Evolutionary conservation across 345 rosid species (phyloP).

Genomic region (Gossypium herbaceum): DNA sequence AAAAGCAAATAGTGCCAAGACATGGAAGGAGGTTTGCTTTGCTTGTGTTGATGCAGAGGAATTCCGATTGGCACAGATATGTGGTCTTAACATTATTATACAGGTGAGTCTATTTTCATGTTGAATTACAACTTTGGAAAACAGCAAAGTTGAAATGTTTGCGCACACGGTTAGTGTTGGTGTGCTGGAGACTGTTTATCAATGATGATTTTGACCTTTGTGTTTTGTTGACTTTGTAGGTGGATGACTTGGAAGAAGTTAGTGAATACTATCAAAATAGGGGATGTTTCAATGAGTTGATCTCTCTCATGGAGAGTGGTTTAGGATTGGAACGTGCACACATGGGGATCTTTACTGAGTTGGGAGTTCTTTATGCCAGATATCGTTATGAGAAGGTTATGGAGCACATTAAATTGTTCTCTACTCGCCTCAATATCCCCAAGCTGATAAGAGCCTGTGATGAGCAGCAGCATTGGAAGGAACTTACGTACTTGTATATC

Average conservation of each 20-base stretch:
- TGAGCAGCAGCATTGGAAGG: conserved; percentile 97
- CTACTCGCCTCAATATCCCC: conserved; percentile 96
- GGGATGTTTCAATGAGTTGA: conserved; percentile 92
- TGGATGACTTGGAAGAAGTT: conserved; percentile 96
- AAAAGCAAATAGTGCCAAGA: conserved; percentile 97
- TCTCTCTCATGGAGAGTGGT: conserved; percentile 99
- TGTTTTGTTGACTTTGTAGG: conserved; percentile 39
- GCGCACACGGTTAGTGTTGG: neutral
- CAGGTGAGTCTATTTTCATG: conserved; percentile 49
- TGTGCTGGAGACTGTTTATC: neutral
- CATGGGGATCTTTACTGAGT: conserved; percentile 97
- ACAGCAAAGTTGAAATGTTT: neutral
- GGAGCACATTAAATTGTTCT: conserved; percentile 96
- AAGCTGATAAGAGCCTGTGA: conserved; percentile 97
- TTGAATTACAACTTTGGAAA: conserved; percentile 3
- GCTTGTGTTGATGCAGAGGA: conserved; percentile 99
- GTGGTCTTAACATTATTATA: conserved; percentile 90
- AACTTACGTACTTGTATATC: conserved; percentile 85
- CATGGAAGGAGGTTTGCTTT: conserved; percentile 99
- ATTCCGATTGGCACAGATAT: conserved; percentile 92
- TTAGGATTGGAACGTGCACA: conserved; percentile 96
- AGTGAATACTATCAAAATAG: conserved; percentile 96
- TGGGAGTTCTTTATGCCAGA: conserved; percentile 98
- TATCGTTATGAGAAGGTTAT: conserved; percentile 92
- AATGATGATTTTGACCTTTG: conserved; percentile 1